Percentiles rank a stretch among this genome's conserved stretches.
Conservation (phyloP, 2,329 filamentous ascomycete species). For the Fusarium coicis region DNA sequence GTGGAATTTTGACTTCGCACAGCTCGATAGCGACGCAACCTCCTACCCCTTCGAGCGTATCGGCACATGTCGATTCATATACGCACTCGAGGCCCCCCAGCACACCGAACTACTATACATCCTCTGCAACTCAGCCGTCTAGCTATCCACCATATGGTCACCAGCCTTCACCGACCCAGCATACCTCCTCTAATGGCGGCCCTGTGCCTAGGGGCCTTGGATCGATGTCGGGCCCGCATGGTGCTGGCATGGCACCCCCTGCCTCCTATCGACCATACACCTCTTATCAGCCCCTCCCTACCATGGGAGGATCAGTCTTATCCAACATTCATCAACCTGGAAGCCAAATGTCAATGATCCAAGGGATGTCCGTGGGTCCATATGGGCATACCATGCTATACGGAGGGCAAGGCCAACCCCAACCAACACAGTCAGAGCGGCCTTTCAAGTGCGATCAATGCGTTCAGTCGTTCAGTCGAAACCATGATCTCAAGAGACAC, state of each 20-base stretch:
- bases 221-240: slow-evolving; percentile 40
- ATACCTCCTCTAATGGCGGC: slow-evolving; percentile 58
- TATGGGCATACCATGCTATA: slow-evolving; percentile 73
- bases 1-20: slow-evolving; percentile 44
- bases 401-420: slow-evolving; percentile 59
- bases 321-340: slow-evolving; percentile 82
- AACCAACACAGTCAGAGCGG: slow-evolving; percentile 71
- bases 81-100: slow-evolving; percentile 62
- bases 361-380: slow-evolving; percentile 64
- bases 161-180: slow-evolving; percentile 52
- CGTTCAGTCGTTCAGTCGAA: slow-evolving; percentile 92
- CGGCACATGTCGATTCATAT: slow-evolving; percentile 70
- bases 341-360: slow-evolving; percentile 77
- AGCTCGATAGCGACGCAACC: slow-evolving; percentile 53
- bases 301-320: slow-evolving; percentile 75
- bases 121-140: slow-evolving; percentile 59
- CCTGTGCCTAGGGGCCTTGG: slow-evolving; percentile 54
- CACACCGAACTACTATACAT: slow-evolving; percentile 70
- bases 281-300: slow-evolving; percentile 63
- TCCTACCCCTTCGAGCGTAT: slow-evolving; percentile 60
- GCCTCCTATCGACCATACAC: slow-evolving; percentile 61
- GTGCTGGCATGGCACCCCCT: slow-evolving; percentile 57
- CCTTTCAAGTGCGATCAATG: slow-evolving; percentile 97
- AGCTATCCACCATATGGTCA: slow-evolving; percentile 57
- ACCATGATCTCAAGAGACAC: slow-evolving; percentile 95